Evolutionary conservation across 2,329 filamentous ascomycete genomes (phyloP).

Genomic region (Sclerotinia sclerotiorum): DNA sequence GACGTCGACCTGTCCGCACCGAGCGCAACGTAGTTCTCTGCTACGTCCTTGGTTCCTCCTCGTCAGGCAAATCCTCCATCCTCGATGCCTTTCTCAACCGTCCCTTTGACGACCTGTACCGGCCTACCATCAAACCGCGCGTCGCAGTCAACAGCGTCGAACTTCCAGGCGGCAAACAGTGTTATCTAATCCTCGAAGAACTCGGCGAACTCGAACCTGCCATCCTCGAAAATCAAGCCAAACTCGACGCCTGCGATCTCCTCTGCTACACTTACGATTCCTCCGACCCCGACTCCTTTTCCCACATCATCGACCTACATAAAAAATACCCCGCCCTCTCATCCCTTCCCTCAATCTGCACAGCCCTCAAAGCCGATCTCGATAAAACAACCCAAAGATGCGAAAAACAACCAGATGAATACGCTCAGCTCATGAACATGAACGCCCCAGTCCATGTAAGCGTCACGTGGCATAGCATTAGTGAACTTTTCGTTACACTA

Average conservation of each 20-base stretch:
- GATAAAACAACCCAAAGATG: constrained; percentile 96
- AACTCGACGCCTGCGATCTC: constrained; percentile 89
- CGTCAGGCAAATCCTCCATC: constrained; percentile 86
- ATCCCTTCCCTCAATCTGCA: constrained; percentile 87
- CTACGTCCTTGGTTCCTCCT: constrained; percentile 83
- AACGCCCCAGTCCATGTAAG: constrained; percentile 90
- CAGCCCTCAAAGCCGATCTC: constrained; percentile 89
- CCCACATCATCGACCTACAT: constrained; percentile 81
- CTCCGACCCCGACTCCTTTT: constrained; percentile 92
- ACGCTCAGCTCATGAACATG: constrained; percentile 83
- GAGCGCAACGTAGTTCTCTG: constrained; percentile 94
- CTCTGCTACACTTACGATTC: constrained; percentile 97
- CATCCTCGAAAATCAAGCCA: constrained; percentile 86
- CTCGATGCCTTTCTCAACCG: constrained; percentile 89
- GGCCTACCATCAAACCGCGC: constrained; percentile 91
- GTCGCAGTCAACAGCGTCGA: constrained; percentile 96
- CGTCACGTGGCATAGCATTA: constrained; percentile 90
- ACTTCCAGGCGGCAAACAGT: constrained; percentile 91
- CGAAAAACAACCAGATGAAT: constrained; percentile 87
- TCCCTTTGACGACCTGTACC: constrained; percentile 79
- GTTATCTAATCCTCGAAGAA: constrained; percentile 93
- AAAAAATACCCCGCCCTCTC: constrained; percentile 79
- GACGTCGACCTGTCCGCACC: constrained; percentile 77
- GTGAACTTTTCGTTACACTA: constrained; percentile 87
- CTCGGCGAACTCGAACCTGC: constrained; percentile 94